Evolutionary conservation across 108 stramenopile species (phyloP).

Genomic region (Cyclotella choctawhatcheeana): DNA sequence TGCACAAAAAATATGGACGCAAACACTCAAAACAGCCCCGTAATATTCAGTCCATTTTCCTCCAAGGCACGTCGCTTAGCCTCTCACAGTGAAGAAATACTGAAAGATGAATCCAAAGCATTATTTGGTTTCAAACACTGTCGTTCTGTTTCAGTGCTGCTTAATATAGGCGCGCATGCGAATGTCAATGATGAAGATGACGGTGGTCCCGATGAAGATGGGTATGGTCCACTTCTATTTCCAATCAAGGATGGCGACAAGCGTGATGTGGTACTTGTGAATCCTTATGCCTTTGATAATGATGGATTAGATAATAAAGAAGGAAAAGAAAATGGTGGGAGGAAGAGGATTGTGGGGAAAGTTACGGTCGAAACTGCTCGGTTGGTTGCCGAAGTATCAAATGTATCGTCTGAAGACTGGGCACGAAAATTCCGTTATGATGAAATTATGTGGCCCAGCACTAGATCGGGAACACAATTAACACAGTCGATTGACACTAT

Average conservation of each 20-base stretch:
- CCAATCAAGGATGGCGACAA: constrained; percentile 16
- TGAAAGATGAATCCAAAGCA: neutral
- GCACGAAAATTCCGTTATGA: constrained; percentile 54
- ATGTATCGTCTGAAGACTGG: constrained; percentile 62
- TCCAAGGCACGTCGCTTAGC: constrained; percentile 12
- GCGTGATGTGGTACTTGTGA: constrained; percentile 72
- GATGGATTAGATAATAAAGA: neutral
- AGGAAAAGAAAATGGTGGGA: neutral
- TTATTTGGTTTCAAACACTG: constrained; percentile 23
- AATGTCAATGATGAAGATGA: constrained; percentile 6
- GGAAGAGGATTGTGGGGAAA: constrained; percentile 51
- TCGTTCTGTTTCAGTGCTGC: constrained; percentile 33
- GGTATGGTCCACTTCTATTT: constrained; percentile 42
- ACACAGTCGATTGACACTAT: constrained; percentile 17
- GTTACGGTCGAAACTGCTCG: constrained; percentile 79
- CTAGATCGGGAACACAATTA: neutral
- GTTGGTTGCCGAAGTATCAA: constrained; percentile 68
- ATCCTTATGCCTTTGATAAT: constrained; percentile 71
- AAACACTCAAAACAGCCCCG: neutral
- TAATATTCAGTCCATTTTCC: constrained; percentile 22
- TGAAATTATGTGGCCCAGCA: constrained; percentile 39
- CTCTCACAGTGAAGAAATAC: neutral
- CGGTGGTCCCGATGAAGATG: constrained; percentile 36
- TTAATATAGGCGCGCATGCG: constrained; percentile 28
- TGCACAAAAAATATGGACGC: neutral